Conservation (phyloP, 2,329 filamentous ascomycete genomes). For the Ophidiomyces ophidiicola region DNA sequence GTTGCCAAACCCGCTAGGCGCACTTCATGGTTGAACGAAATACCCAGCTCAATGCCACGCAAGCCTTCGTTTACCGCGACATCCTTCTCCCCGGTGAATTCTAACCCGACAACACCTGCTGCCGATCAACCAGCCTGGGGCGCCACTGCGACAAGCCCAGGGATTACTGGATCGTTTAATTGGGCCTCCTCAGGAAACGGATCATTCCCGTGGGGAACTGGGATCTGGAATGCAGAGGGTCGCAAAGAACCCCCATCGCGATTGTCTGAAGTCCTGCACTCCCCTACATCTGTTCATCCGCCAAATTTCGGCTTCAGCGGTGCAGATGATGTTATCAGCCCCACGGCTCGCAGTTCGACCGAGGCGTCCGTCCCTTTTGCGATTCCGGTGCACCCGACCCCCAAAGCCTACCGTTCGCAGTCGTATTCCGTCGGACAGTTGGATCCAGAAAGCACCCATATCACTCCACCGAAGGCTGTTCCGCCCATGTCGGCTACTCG, state of each 20-base stretch:
- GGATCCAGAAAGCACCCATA: constrained; percentile 49
- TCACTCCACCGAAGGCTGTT: constrained; percentile 25
- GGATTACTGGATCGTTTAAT: constrained; percentile 30
- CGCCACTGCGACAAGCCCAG: constrained; percentile 24
- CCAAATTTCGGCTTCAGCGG: constrained; percentile 38
- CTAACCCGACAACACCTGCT: constrained; percentile 69
- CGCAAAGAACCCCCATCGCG: constrained; percentile 66
- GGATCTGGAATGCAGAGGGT: constrained; percentile 66
- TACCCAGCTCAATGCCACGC: constrained; percentile 53
- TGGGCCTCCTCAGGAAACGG: constrained; percentile 36
- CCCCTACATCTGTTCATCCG: constrained; percentile 53
- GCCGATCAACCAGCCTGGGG: constrained; percentile 46
- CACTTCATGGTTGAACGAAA: constrained; percentile 79
- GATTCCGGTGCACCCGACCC: constrained; percentile 77
- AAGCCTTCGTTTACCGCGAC: constrained; percentile 63
- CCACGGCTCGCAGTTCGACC: constrained; percentile 32
- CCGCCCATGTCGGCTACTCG: constrained; percentile 23
- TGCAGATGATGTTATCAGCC: constrained; percentile 44
- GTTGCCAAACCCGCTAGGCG: constrained; percentile 54
- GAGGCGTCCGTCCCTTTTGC: constrained; percentile 63
- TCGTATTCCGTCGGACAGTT: constrained; percentile 92
- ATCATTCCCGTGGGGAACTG: constrained; percentile 59
- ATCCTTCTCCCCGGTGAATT: constrained; percentile 66
- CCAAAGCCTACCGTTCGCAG: constrained; percentile 87
- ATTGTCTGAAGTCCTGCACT: constrained; percentile 61